Evolutionary conservation across 139 green algal genomes (phyloP), one percentile per base, ranked within the genome.

Genomic region (Tetraselmis chui): DNA sequence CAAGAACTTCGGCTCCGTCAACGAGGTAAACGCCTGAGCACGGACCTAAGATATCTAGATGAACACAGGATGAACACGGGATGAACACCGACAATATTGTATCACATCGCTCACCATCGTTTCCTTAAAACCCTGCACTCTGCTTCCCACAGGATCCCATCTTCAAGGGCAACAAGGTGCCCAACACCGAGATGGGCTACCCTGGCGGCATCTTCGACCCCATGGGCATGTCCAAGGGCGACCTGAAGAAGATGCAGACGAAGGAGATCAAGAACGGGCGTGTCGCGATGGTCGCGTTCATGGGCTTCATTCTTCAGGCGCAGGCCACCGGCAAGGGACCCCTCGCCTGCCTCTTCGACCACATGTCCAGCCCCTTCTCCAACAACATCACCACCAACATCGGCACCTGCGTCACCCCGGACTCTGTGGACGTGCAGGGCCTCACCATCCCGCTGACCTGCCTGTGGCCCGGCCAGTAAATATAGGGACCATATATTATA

Each of bases 301-400:
- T 88, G 28, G 87, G 85, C 81, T 89, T 90, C 82, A 78, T 85
- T 28, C 32, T 85, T 22, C 85, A 91, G 79, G 86, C 83, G 25
- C 86, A 88, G 75, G 89, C 85, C 1, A 91, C 87, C 28, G 89
- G 87, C 79, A 85, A 90, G 80, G 85, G 85, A 76, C 90, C 90
- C 59, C 79, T 94, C 25, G 90, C 85, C 59, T 89, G 92, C 85
- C 81, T 93, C 79, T 23, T 30, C 1, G 81, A 78, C 31, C 90
- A 98, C 88, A 82, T 98, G 76, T 87, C 91, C 29, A 87, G 87
- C 79, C 94, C 94, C 24, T 97, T 94, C 86, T 76, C 85, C 78
- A 89, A 89, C 75, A 92, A 92, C 89, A 90, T 94, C 79, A 91
- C 91, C 83, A 88, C 80, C 59, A 94, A 95, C 90, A 93, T 94